Evolutionary conservation across 225 moss, liverwort and hornwort species (phyloP).

Genomic region (Pseudoscleropodium purum): DNA sequence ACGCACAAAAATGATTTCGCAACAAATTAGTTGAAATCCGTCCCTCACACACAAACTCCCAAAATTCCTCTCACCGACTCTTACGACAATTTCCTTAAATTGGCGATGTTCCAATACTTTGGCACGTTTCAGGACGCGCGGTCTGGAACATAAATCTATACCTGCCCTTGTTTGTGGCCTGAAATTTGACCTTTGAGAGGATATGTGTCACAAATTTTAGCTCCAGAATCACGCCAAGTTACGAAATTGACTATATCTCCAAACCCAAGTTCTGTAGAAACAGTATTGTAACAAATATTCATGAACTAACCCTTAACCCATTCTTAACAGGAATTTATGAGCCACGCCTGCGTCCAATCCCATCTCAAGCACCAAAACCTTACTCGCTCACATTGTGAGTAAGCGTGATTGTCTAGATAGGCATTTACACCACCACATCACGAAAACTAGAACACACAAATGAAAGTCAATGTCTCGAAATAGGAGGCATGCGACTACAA

Average conservation of each 20-base stretch:
- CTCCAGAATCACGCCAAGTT: not conserved
- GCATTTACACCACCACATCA: not conserved
- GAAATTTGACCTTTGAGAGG: not conserved
- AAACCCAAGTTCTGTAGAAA: not conserved
- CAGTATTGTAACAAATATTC: not conserved
- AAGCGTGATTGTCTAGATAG: not conserved
- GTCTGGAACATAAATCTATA: not conserved
- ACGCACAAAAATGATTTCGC: not conserved
- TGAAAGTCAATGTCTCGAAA: not conserved
- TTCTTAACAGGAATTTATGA: not conserved
- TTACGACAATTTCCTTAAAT: not conserved
- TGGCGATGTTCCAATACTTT: not conserved
- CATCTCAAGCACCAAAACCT: not conserved
- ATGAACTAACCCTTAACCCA: not conserved
- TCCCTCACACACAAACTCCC: not conserved
- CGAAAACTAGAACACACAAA: not conserved
- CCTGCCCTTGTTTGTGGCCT: not conserved
- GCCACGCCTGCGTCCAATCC: not conserved
- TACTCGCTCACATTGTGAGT: not conserved
- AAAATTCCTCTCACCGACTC: not conserved
- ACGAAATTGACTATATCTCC: not conserved
- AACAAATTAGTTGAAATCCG: not conserved
- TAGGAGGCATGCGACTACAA: not conserved
- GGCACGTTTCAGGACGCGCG: not conserved
- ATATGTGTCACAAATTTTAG: not conserved